Evolutionary conservation across 495 filamentous ascomycete species (phyloP).

Genomic region (Xanthoparmelia taractica): DNA sequence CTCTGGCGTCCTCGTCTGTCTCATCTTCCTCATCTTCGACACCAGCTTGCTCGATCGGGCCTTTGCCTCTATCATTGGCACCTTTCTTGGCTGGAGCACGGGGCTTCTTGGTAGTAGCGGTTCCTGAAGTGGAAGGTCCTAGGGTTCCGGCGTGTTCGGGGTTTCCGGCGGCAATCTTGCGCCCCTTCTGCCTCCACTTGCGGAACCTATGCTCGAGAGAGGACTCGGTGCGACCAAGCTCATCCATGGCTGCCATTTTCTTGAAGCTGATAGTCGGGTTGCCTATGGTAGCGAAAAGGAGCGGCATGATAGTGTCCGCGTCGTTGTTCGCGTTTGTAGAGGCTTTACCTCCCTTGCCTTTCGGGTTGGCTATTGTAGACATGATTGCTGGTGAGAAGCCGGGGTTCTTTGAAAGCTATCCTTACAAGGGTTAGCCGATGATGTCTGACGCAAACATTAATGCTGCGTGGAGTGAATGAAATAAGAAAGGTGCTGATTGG

Average conservation of each 20-base stretch:
- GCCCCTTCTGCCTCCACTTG: slow-evolving; percentile 8
- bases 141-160: neutral
- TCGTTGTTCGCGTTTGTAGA: neutral
- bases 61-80: slow-evolving; percentile 1
- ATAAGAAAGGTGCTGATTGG: neutral
- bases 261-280: slow-evolving; percentile 9
- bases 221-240: neutral
- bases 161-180: neutral
- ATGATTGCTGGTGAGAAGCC: neutral
- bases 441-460: neutral
- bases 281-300: slow-evolving; percentile 11
- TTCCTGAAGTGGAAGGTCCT: neutral
- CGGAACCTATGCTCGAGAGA: slow-evolving; percentile 14
- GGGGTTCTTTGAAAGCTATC: neutral
- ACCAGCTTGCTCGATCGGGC: neutral
- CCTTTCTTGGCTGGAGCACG: neutral
- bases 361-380: neutral
- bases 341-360: slow-evolving; percentile 1
- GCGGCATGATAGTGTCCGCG: slow-evolving; percentile 12
- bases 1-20: neutral
- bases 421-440: neutral
- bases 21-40: slow-evolving; percentile 8
- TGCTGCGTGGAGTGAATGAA: neutral
- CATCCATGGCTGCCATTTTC: slow-evolving; percentile 16
- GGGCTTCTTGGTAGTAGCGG: neutral